Conservation (phyloP, 306 rosid species). For the Lathyrus aphaca region DNA sequence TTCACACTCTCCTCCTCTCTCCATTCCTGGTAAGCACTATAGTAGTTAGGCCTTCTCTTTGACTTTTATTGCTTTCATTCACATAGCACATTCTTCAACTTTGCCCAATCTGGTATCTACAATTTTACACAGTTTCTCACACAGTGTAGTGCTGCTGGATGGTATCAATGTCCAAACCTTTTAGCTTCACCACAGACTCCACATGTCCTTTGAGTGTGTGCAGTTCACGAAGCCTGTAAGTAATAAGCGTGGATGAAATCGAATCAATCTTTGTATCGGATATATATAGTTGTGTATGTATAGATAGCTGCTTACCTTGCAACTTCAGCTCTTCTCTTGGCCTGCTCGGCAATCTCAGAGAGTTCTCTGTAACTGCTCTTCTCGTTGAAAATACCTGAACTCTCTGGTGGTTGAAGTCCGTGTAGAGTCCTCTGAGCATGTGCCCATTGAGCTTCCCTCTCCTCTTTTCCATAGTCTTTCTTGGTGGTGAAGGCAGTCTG, state of each 20-base stretch:
- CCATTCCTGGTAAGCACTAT: constrained; percentile 38
- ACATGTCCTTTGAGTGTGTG: constrained; percentile 96
- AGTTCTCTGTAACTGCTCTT: constrained; percentile 92
- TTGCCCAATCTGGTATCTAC: constrained; percentile 39
- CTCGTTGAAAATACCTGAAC: constrained; percentile 60
- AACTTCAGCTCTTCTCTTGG: constrained; percentile 97
- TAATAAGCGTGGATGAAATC: constrained; percentile 5
- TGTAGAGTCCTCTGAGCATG: constrained; percentile 96
- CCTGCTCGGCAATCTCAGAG: constrained; percentile 97
- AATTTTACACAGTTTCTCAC: constrained; percentile 45
- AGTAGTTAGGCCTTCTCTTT: constrained; percentile 45
- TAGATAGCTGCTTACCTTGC: constrained; percentile 68
- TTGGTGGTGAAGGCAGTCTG: constrained; percentile 99
- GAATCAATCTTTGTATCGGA: constrained; percentile 1
- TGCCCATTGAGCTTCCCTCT: constrained; percentile 99
- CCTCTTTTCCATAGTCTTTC: constrained; percentile 94
- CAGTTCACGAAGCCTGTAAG: constrained; percentile 86
- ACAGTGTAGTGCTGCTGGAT: constrained; percentile 98
- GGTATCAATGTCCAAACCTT: constrained; percentile 89
- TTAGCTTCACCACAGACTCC: constrained; percentile 96
- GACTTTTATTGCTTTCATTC: constrained; percentile 33
- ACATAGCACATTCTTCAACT: constrained; percentile 25
- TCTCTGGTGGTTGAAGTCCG: constrained; percentile 92
- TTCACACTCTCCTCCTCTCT: constrained; percentile 18
- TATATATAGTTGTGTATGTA: neutral